A percentile compares a stretch with the other conserved stretches of the same genome.
Evolutionary conservation across 2,329 filamentous ascomycete species (phyloP).

Genomic region (Fusarium ramigenum): DNA sequence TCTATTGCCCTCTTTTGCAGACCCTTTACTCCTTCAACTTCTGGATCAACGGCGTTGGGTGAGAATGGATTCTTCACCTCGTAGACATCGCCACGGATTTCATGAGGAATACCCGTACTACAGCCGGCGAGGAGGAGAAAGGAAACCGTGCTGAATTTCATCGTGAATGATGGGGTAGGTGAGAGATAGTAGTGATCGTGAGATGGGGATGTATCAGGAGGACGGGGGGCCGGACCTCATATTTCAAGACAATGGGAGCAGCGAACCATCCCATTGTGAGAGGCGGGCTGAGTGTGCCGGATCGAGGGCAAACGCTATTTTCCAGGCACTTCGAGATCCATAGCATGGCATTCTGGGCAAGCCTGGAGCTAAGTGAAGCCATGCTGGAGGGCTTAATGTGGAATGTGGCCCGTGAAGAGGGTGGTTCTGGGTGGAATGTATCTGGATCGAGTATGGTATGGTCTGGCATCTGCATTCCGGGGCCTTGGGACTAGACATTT

Average conservation of each 20-base stretch:
- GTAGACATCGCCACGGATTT: slow-evolving; percentile 3
- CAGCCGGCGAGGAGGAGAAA: slow-evolving; percentile 28
- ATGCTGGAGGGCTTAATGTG: slow-evolving; percentile 19
- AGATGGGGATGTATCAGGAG: background rate
- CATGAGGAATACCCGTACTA: slow-evolving; percentile 25
- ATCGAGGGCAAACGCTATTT: slow-evolving; percentile 13
- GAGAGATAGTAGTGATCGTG: background rate
- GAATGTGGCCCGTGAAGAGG: slow-evolving; percentile 27
- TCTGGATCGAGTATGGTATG: slow-evolving; percentile 23
- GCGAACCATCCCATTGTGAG: background rate
- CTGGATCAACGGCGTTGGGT: background rate
- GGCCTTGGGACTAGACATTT: slow-evolving; percentile 8
- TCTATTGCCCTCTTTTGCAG: too few relatives aligned
- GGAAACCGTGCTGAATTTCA: slow-evolving; percentile 37
- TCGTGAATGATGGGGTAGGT: background rate
- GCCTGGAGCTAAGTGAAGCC: slow-evolving; percentile 25
- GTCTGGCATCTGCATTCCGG: slow-evolving; percentile 26
- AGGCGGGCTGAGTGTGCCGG: slow-evolving; percentile 9
- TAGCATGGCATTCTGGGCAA: slow-evolving; percentile 27
- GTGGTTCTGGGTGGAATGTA: slow-evolving; percentile 28
- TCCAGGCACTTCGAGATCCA: slow-evolving; percentile 22
- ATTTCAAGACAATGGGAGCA: slow-evolving; percentile 27
- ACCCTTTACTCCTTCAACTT: background rate
- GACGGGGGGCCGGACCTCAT: slow-evolving; percentile 11
- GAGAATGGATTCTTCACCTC: slow-evolving; percentile 1